Percentiles rank a stretch among this genome's conserved stretches.
These are phyloP conservation scores for Zarea fungicola DNA, from an alignment of 2,329 filamentous ascomycete species.

Conservation along the genomic window DNA sequence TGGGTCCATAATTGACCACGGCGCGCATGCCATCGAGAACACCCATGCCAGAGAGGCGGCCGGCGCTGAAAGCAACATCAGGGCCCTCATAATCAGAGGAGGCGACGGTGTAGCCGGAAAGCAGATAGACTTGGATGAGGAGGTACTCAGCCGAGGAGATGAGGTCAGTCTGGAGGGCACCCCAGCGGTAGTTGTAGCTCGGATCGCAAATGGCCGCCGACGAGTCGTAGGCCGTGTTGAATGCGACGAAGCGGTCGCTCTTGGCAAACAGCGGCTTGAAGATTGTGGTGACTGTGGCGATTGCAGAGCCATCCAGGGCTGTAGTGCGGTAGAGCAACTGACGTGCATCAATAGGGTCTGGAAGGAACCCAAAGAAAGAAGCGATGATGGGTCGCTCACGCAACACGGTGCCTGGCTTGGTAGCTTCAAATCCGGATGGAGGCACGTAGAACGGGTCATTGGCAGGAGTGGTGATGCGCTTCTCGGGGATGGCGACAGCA, in stretches of 20 bases:
- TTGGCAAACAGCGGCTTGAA: constrained; percentile 13
- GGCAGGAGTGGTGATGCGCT: neutral
- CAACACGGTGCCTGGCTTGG: constrained; percentile 9
- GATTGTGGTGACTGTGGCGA: constrained; percentile 14
- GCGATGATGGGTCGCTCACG: constrained; percentile 3
- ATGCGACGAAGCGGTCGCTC: constrained; percentile 12
- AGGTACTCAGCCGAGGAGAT: constrained; percentile 10
- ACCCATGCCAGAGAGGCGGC: constrained; percentile 8
- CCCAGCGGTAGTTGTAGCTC: constrained; percentile 12
- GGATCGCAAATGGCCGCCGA: constrained; percentile 13
- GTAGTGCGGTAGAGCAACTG: constrained; percentile 14
- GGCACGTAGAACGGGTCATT: constrained; percentile 12
- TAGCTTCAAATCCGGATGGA: constrained; percentile 7
- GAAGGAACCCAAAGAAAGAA: constrained; percentile 11
- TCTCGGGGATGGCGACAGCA: constrained; percentile 2
- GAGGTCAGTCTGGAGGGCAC: constrained; percentile 5
- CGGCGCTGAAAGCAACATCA: constrained; percentile 5
- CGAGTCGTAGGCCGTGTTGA: constrained; percentile 13
- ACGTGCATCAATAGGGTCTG: constrained; percentile 1
- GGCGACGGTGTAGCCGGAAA: constrained; percentile 8
- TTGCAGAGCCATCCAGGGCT: constrained; percentile 13
- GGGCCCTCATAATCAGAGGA: constrained; percentile 12
- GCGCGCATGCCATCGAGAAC: constrained; percentile 12
- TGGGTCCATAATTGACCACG: constrained; percentile 5
- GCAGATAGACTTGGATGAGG: constrained; percentile 12